These are phyloP conservation scores for Tuber brumale DNA, from an alignment of 495 filamentous ascomycete species.

Conservation along the genomic window DNA sequence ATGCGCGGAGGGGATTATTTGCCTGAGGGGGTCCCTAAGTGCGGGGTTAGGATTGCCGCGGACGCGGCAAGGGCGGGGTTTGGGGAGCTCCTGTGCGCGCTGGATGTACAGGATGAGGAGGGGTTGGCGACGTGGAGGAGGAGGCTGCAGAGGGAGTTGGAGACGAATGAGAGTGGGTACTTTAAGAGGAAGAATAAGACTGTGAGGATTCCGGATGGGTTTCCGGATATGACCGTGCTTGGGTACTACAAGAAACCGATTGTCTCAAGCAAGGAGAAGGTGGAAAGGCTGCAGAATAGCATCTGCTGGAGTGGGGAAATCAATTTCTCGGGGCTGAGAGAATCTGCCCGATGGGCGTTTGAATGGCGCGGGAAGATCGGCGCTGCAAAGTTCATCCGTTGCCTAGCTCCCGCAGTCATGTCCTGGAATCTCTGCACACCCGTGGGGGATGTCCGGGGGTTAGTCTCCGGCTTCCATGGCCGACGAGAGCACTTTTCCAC, in stretches of 20 bases:
- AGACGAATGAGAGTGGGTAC: slow-evolving; percentile 74
- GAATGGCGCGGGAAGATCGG: slow-evolving; percentile 75
- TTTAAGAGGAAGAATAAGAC: slow-evolving; percentile 69
- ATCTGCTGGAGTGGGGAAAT: slow-evolving; percentile 60
- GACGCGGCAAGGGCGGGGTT: slow-evolving; percentile 87
- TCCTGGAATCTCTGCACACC: slow-evolving; percentile 54
- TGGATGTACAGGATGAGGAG: slow-evolving; percentile 50
- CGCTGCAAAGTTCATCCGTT: slow-evolving; percentile 75
- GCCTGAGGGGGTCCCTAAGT: slow-evolving; percentile 79
- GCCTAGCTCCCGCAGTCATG: slow-evolving; percentile 71
- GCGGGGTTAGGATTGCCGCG: slow-evolving; percentile 77
- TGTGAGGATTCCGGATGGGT: slow-evolving; percentile 68
- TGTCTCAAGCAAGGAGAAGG: slow-evolving; percentile 58
- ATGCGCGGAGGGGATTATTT: slow-evolving; percentile 96
- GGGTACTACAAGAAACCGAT: slow-evolving; percentile 80
- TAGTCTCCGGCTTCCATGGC: slow-evolving; percentile 59
- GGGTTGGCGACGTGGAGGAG: slow-evolving; percentile 66
- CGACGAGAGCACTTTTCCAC: slow-evolving; percentile 63
- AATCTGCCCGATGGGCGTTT: slow-evolving; percentile 70
- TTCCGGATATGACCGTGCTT: slow-evolving; percentile 71
- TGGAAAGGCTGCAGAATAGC: slow-evolving; percentile 53
- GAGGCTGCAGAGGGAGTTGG: slow-evolving; percentile 64
- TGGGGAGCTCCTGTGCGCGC: slow-evolving; percentile 64
- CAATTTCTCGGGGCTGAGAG: slow-evolving; percentile 60
- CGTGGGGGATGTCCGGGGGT: slow-evolving; percentile 22